Base-by-base conservation (phyloP, 352 stramenopile genomes). In the Plasmopara viticola region DNA sequence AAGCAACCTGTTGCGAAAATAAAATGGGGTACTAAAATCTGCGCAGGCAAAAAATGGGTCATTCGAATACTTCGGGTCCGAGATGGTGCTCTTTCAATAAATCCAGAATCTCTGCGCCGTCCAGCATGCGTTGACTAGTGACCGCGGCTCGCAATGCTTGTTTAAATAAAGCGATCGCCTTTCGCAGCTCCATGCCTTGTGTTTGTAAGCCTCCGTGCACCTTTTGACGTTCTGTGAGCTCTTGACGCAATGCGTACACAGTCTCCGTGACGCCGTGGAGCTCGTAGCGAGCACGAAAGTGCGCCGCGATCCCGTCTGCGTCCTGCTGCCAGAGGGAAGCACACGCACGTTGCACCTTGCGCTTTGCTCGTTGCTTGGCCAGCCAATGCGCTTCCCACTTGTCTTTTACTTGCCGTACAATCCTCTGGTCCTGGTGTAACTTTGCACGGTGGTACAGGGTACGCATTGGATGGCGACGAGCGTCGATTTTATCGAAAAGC, bases 181-280 rank as follows among this genome's bases (percentile, higher is more conserved):
- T 28, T 30, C 75, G 66, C 39, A 80, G 44, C 9, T 77, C 62
- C 15, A 54, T 13, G 9, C 84, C 50, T 46, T 83, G 57, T 4
- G 34, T 13, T 37, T 59, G 41, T 9, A 86, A 59, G 29, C 53
- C 58, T 12, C 12, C n/a, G 0, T 75, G 64, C n/a, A 60, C 62
- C 44, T 66, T 60, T 44, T 74, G 52, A 5, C 72, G 69, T 49
- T 77, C 53, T 5, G 51, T 13, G 6, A 61, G 59, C 45, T 85
- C 74, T n/a, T 57, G 62, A 45, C 73, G 63, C n/a, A 72, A 76
- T 14, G 74, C 48, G 62, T 87, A 87, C 38, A 87, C 74, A 39
- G 75, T 86, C 56, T 87, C 77, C 6, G 74, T 83, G 35, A 87
- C 74, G 34, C 77, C 77, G 49, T 83, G 86, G 29, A 87, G 64